Percentiles rank a stretch among this genome's conserved stretches.
phyloP scores from a whole-genome alignment of 1,139 yeast genomes.

The Debaryomyces sp. region DNA sequence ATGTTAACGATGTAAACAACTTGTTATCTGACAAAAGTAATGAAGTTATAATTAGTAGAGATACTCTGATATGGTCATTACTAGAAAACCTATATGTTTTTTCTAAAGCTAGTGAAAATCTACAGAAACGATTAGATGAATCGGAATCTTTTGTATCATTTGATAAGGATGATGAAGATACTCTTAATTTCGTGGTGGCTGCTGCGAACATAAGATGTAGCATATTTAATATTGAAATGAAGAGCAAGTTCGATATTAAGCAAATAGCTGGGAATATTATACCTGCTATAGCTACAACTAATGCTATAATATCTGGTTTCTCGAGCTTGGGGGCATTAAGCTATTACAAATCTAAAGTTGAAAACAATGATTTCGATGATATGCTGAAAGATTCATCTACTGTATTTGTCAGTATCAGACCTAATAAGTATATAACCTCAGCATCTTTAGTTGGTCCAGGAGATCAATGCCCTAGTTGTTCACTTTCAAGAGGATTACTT shows the following conservation, averaged over 20 bases:
- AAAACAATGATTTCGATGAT: conserved; percentile 21
- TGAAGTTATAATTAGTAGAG: conserved; percentile 38
- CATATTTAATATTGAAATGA: conserved; percentile 70
- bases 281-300: conserved; percentile 98
- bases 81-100: conserved; percentile 69
- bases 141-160: conserved; percentile 59
- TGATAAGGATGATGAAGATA: conserved; percentile 94
- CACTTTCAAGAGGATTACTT: conserved; percentile 54
- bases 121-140: conserved; percentile 53
- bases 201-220: conserved; percentile 82
- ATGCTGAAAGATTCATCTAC: conserved; percentile 41
- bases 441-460: conserved; percentile 65
- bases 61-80: conserved; percentile 66
- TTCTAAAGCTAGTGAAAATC: conserved; percentile 45
- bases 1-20: conserved; percentile 18
- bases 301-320: conserved; percentile 92
- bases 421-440: conserved; percentile 69
- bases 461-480: conserved; percentile 73
- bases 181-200: conserved; percentile 84
- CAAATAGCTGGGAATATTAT: conserved; percentile 97
- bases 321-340: conserved; percentile 74
- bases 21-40: conserved; percentile 16
- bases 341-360: conserved; percentile 37
- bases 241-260: conserved; percentile 85
- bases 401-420: conserved; percentile 67